Base-by-base conservation (phyloP, 306 rosid genomes). In the Oxytropis ochrocephala region DNA sequence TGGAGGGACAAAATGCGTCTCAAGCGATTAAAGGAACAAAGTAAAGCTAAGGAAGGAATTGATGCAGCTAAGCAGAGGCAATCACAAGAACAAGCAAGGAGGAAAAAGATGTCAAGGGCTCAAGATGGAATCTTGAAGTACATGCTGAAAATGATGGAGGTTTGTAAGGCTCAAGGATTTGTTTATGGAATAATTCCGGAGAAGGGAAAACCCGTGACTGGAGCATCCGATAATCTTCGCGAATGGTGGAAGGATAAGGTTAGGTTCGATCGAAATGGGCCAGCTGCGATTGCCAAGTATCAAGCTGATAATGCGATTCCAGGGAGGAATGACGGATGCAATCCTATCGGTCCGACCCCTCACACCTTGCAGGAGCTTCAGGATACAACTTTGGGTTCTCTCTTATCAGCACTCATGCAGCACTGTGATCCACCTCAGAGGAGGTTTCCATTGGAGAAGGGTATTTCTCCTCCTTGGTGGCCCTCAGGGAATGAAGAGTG, bases 191-290 rank as follows among this genome's bases (percentile, higher is more conserved):
- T 90, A 69, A 85, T 87, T 38, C 96, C 96, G 0, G 94, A 90
- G 61, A 90, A 90, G 63, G 96, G 96, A 11, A 90, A 90, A 53
- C 96, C 96, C 0, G 91, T 90, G 17, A 85, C 85, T 0, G 96
- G 96, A 9, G 86, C 94, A 24, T 90, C 96, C 5, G 96, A 90
- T 80, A 90, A 87, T 82, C 94, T 90, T 5, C 91, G 94, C 0
- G 89, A 84, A 62, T 90, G 96, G 96, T 90, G 96, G 96, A 90
- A 90, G 79, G 94, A 87, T 33, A 90, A 85, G 49, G 96, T 90
- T n/a, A 66, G 96, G 58, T 90, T 90, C 3, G 96, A 85, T 51
- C 89, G 94, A 1, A 90, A 90, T 0, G 96, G 96, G 41, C 96
- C 96, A 0, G 94, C 96, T 52, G 96, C 96, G 39, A 85, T 90